Percentiles rank a stretch among this genome's conserved stretches.
Evolutionary conservation across 176 grass and related monocot species (phyloP).

Genomic region (Eremochloa ophiuroides): DNA sequence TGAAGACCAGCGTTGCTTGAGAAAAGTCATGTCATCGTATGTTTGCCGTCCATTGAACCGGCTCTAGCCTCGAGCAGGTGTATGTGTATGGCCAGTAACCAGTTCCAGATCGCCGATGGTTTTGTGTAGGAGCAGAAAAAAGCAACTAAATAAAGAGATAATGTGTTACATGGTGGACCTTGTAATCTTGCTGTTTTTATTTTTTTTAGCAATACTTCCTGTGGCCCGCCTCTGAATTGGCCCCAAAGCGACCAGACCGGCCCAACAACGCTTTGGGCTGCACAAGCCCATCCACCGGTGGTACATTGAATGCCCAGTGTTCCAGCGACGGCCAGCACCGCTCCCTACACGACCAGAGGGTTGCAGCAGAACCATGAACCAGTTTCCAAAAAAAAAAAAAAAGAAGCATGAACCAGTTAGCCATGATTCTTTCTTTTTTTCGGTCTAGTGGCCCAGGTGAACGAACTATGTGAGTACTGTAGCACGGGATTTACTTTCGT

Average conservation of each 20-base stretch:
- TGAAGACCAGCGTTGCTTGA: background rate
- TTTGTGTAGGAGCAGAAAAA: background rate
- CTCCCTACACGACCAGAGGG: background rate
- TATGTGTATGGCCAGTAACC: background rate
- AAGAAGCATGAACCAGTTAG: background rate
- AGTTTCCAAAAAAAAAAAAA: too few relatives aligned
- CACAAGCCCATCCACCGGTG: background rate
- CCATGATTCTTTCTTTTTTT: background rate
- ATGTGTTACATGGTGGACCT: background rate
- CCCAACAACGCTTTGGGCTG: background rate
- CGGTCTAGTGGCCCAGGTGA: background rate
- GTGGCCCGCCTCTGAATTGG: background rate
- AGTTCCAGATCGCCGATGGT: background rate
- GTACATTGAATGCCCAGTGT: background rate
- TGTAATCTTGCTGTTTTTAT: background rate
- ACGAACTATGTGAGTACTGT: background rate
- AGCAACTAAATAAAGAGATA: background rate
- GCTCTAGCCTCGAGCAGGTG: background rate
- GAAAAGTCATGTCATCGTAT: background rate
- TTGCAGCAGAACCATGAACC: background rate
- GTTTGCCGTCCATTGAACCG: background rate
- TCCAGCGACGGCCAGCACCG: too few relatives aligned
- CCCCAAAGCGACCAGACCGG: too few relatives aligned
- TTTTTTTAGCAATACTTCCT: too few relatives aligned
- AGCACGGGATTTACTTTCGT: background rate